These are phyloP conservation scores for Eucalyptus virginea DNA, from an alignment of 345 rosid genomes.

Conservation along the genomic window DNA sequence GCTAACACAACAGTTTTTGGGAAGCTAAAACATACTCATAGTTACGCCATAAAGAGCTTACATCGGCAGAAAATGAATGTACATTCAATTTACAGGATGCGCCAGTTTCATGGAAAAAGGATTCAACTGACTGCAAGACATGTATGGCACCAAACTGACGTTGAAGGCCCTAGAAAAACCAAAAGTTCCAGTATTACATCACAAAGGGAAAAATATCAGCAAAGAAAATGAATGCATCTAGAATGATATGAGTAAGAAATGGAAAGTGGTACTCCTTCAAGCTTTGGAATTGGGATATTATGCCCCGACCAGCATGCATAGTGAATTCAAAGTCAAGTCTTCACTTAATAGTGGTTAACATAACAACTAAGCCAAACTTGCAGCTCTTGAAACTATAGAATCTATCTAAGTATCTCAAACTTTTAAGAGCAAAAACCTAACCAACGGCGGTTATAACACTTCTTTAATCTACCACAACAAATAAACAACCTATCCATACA, in stretches of 20 bases:
- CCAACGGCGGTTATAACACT: background rate
- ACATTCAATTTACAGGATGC: slow-evolving; percentile 59
- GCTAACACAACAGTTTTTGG: background rate
- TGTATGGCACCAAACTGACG: slow-evolving; percentile 61
- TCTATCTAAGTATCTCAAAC: background rate
- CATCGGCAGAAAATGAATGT: slow-evolving; percentile 49
- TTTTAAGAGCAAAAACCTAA: background rate
- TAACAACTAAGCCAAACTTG: background rate
- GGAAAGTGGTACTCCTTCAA: background rate
- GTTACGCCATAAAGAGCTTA: slow-evolving; percentile 16
- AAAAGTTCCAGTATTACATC: background rate
- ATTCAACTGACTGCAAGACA: slow-evolving; percentile 56
- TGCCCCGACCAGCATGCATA: background rate
- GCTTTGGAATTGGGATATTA: background rate
- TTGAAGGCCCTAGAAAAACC: slow-evolving; percentile 38
- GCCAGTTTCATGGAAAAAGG: slow-evolving; percentile 38
- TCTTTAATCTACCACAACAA: background rate
- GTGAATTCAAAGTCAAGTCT: background rate
- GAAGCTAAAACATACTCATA: background rate
- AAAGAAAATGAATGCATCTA: background rate
- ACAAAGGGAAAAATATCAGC: background rate
- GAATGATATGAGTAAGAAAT: background rate
- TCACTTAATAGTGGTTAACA: background rate
- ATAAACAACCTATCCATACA: background rate
- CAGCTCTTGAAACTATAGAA: background rate